Percentiles rank a stretch among this genome's conserved stretches.
Conservation (phyloP, 306 rosid genomes). For the Cicer judaicum region DNA sequence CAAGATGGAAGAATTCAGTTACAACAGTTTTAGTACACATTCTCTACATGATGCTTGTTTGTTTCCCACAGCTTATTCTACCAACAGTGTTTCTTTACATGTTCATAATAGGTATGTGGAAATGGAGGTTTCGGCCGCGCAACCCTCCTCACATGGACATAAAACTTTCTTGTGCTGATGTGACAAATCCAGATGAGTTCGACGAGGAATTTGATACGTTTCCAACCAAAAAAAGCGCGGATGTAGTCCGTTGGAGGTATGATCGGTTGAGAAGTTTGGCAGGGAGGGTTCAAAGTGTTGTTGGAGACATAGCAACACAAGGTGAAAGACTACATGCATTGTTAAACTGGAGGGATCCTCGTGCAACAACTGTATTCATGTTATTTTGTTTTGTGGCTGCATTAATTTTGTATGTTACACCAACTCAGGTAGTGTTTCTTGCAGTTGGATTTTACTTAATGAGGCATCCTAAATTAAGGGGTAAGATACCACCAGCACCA, state of each 20-base stretch:
- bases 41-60: slow-evolving; percentile 78
- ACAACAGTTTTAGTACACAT: slow-evolving; percentile 84
- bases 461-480: slow-evolving; percentile 91
- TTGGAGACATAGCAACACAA: slow-evolving; percentile 89
- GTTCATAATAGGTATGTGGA: slow-evolving; percentile 90
- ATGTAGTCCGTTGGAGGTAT: slow-evolving; percentile 75
- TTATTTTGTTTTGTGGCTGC: slow-evolving; percentile 68
- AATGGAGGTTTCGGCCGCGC: slow-evolving; percentile 71
- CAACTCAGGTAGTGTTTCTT: slow-evolving; percentile 63
- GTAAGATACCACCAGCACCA: slow-evolving; percentile 65
- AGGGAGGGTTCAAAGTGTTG: slow-evolving; percentile 84
- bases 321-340: slow-evolving; percentile 86
- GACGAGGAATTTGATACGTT: slow-evolving; percentile 89
- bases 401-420: slow-evolving; percentile 67
- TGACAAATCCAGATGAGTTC: slow-evolving; percentile 68
- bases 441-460: slow-evolving; percentile 65
- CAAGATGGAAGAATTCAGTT: slow-evolving; percentile 70
- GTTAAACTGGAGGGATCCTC: slow-evolving; percentile 92
- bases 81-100: slow-evolving; percentile 90
- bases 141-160: slow-evolving; percentile 91
- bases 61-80: slow-evolving; percentile 79
- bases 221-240: slow-evolving; percentile 64
- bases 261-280: slow-evolving; percentile 85
- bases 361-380: slow-evolving; percentile 76
- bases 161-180: slow-evolving; percentile 69